phyloP scores from a whole-genome alignment of 2,329 filamentous ascomycete species.

The Ceratocystis eucalypticola region DNA sequence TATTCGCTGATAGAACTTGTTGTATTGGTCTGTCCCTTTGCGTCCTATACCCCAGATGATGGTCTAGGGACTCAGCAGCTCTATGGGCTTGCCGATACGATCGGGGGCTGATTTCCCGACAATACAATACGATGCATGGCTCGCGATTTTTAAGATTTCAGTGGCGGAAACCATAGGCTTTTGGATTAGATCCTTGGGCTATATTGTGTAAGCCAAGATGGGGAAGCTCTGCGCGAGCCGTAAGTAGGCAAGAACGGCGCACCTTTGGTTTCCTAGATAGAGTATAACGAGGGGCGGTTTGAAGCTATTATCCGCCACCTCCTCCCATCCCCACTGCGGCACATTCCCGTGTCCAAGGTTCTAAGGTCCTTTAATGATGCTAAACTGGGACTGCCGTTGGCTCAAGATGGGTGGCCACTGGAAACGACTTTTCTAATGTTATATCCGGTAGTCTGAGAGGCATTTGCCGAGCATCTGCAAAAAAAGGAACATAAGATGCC shows the following conservation, averaged over 20 bases:
- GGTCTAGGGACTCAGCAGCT: too few relatives aligned
- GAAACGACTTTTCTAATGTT: not conserved
- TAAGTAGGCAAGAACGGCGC: not conserved
- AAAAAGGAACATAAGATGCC: not conserved
- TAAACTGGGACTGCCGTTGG: not conserved
- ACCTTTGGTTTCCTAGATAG: not conserved
- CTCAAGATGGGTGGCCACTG: not conserved
- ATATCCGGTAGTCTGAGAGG: not conserved
- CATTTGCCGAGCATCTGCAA: not conserved
- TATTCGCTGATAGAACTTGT: too few relatives aligned
- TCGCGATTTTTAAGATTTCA: not conserved
- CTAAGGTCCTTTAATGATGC: not conserved
- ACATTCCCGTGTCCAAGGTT: not conserved
- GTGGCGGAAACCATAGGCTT: not conserved
- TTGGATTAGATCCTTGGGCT: not conserved
- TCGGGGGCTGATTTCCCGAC: not conserved
- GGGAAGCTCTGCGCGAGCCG: not conserved
- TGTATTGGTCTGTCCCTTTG: too few relatives aligned
- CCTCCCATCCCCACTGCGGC: not conserved
- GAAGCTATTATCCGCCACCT: not conserved
- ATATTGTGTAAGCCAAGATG: not conserved
- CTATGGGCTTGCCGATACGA: not conserved
- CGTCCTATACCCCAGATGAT: too few relatives aligned
- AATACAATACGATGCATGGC: not conserved
- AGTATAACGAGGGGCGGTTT: not conserved